Conservation (phyloP, 495 filamentous ascomycete genomes). For the Lasiosphaeris hirsuta region DNA sequence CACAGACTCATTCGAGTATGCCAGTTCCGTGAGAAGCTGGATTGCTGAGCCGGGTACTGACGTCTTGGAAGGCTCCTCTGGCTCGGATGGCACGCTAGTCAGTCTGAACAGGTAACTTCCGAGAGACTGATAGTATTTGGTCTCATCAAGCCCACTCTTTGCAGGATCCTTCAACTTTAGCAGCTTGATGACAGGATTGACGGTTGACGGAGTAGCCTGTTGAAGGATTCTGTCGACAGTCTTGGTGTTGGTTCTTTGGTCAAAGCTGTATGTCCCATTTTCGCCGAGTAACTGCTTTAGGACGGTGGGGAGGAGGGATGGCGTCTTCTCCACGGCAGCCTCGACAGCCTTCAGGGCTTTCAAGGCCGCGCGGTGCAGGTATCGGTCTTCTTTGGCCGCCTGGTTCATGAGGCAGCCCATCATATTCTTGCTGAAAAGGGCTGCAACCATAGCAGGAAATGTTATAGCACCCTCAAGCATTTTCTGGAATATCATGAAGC, state of each 20-base stretch:
- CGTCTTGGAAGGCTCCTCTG: constrained; percentile 13
- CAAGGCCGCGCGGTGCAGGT: constrained; percentile 75
- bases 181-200: constrained; percentile 44
- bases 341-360: constrained; percentile 68
- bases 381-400: constrained; percentile 74
- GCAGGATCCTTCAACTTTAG: constrained; percentile 30
- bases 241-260: constrained; percentile 83
- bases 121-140: constrained; percentile 46
- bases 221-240: constrained; percentile 74
- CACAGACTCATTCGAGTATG: constrained; percentile 49
- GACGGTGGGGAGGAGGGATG: constrained; percentile 55
- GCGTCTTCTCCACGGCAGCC: constrained; percentile 59
- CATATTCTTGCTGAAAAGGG: constrained; percentile 76
- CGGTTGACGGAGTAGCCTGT: constrained; percentile 52
- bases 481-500: constrained; percentile 80
- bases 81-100: constrained; percentile 24
- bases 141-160: constrained; percentile 30
- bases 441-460: constrained; percentile 25
- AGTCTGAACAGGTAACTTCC: constrained; percentile 54
- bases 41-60: constrained; percentile 41
- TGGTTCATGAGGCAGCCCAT: constrained; percentile 85
- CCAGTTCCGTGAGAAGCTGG: constrained; percentile 43
- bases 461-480: constrained; percentile 52
- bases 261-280: constrained; percentile 73
- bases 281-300: constrained; percentile 64